A percentile compares a stretch with the other conserved stretches of the same genome.
Evolutionary conservation across 2,329 filamentous ascomycete genomes (phyloP).

Genomic region (Hypoxylon sp.): DNA sequence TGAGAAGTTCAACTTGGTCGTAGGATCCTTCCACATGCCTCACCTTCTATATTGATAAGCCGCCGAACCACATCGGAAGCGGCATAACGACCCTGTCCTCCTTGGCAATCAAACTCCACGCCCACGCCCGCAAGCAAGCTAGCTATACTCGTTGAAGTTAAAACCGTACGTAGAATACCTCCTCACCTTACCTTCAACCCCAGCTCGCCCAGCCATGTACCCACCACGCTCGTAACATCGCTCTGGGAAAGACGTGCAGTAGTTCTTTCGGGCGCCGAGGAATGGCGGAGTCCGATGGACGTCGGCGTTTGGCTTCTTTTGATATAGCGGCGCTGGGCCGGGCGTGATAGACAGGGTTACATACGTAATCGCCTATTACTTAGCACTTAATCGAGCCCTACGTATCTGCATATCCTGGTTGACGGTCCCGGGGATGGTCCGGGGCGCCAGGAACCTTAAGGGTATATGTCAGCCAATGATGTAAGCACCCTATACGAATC

Average conservation of each 20-base stretch:
- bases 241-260: background rate
- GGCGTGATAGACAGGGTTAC: background rate
- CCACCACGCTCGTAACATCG: background rate
- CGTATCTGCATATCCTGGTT: background rate
- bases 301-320: background rate
- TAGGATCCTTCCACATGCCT: background rate
- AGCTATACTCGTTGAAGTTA: background rate
- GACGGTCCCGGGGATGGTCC: slow-evolving; percentile 1
- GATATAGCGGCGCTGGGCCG: background rate
- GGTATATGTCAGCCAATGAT: background rate
- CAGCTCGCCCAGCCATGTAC: background rate
- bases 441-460: background rate
- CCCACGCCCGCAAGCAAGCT: no score
- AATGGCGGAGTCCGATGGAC: background rate
- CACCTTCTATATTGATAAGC: background rate
- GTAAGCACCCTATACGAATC: slow-evolving; percentile 19
- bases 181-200: background rate
- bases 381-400: background rate
- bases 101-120: background rate
- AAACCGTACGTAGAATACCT: background rate
- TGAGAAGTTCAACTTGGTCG: background rate
- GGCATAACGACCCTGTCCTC: background rate
- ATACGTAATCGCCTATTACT: background rate
- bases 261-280: background rate
- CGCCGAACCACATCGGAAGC: background rate